phyloP scores from a whole-genome alignment of 2,329 filamentous ascomycete species.

The Hymenoscyphus repandus region DNA sequence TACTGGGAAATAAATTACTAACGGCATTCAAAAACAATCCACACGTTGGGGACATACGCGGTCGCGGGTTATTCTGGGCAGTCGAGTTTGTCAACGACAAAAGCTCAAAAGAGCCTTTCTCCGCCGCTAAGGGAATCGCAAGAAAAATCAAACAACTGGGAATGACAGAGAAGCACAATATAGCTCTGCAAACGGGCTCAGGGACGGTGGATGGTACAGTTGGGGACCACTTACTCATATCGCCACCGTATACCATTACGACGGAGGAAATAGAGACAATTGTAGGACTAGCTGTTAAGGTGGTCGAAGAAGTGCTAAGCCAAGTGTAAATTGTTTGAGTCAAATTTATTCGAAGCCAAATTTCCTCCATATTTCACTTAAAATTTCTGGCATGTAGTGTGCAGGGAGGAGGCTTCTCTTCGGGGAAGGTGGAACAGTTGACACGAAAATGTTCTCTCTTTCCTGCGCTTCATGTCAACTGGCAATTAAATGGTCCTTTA shows the following conservation, averaged over 20 bases:
- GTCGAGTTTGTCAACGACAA: slow-evolving; percentile 47
- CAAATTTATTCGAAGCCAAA: neutral
- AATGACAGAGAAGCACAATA: slow-evolving; percentile 36
- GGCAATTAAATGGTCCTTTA: too few relatives aligned
- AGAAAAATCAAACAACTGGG: slow-evolving; percentile 36
- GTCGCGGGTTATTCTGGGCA: slow-evolving; percentile 49
- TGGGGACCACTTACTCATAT: slow-evolving; percentile 56
- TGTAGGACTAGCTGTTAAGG: neutral
- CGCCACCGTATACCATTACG: slow-evolving; percentile 48
- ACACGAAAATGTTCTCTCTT: neutral
- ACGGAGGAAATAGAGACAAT: neutral
- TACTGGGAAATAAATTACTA: neutral
- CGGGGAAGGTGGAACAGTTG: too few relatives aligned
- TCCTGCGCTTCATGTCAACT: neutral
- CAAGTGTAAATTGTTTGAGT: neutral
- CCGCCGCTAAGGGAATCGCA: slow-evolving; percentile 35
- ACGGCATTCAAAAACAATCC: neutral
- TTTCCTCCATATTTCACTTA: too few relatives aligned
- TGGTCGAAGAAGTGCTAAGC: neutral
- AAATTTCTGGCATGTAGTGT: too few relatives aligned
- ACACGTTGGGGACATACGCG: slow-evolving; percentile 47
- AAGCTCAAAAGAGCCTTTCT: slow-evolving; percentile 40
- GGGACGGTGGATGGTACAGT: slow-evolving; percentile 46
- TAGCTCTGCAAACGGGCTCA: slow-evolving; percentile 50
- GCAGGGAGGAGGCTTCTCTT: too few relatives aligned